phyloP scores from a whole-genome alignment of 139 green algal genomes.

The Dunaliella sp. region DNA sequence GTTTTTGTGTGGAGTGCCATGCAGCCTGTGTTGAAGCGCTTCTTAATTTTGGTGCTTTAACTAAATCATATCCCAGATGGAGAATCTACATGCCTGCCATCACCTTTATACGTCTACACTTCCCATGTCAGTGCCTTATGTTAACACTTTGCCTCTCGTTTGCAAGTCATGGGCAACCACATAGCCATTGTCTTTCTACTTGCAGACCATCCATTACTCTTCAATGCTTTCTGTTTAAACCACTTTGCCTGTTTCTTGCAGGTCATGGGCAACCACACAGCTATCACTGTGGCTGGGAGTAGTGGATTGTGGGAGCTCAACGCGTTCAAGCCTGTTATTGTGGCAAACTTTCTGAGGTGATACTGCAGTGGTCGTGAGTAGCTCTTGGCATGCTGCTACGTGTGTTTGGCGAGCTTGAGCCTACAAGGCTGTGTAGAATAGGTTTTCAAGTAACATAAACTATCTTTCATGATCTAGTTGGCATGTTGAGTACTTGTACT shows the following conservation, averaged over 20 bases:
- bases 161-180: conserved; percentile 92
- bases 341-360: conserved; percentile 50
- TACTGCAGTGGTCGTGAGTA: background rate
- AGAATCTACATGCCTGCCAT: background rate
- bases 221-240: too few relatives aligned
- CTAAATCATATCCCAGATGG: background rate
- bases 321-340: conserved; percentile 92
- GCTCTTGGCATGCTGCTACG: background rate
- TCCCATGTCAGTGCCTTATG: too few relatives aligned
- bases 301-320: conserved; percentile 96
- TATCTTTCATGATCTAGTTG: background rate
- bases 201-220: too few relatives aligned
- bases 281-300: conserved; percentile 71
- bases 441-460: too few relatives aligned
- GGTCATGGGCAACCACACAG: conserved; percentile 93
- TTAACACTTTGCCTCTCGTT: too few relatives aligned
- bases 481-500: background rate
- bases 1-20: background rate
- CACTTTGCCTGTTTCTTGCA: conserved; percentile 29
- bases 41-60: background rate
- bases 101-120: background rate
- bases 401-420: background rate
- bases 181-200: conserved; percentile 1
- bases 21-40: background rate
- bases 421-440: too few relatives aligned